Evolutionary conservation across 306 rosid species (phyloP).

Genomic region (Cucumis melo): DNA sequence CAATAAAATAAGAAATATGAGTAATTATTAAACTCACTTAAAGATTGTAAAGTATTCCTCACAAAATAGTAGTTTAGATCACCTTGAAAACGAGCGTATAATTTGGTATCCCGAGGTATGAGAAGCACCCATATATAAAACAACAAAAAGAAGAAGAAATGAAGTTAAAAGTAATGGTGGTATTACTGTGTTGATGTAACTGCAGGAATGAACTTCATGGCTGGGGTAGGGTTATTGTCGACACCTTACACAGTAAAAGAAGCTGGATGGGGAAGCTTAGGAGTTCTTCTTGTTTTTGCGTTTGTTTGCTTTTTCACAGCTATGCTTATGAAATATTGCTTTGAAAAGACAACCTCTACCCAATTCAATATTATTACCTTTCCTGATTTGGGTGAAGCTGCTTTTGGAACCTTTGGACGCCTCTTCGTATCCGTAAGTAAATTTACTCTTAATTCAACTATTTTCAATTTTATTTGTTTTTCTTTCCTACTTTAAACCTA

Average conservation of each 20-base stretch:
- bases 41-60: too few species aligned
- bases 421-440: slow-evolving; percentile 46
- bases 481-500: too few species aligned
- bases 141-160: too few species aligned
- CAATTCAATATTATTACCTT: slow-evolving; percentile 28
- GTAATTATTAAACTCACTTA: too few species aligned
- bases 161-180: too few species aligned
- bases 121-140: too few species aligned
- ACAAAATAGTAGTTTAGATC: too few species aligned
- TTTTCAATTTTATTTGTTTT: too few species aligned
- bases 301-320: slow-evolving; percentile 64
- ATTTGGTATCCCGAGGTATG: too few species aligned
- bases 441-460: not conserved
- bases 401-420: slow-evolving; percentile 64
- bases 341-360: slow-evolving; percentile 37
- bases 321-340: slow-evolving; percentile 58
- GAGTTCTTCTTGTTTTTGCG: slow-evolving; percentile 50
- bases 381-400: slow-evolving; percentile 83
- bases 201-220: slow-evolving; percentile 78
- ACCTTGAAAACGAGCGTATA: too few species aligned
- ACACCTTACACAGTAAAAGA: slow-evolving; percentile 51
- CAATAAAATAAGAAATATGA: too few species aligned
- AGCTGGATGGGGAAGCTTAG: slow-evolving; percentile 68
- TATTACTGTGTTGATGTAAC: too few species aligned
- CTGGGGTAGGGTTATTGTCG: slow-evolving; percentile 69